Evolutionary conservation across 257 asterid genomes (phyloP), one percentile per base, ranked within the genome.

Genomic region (Phtheirospermum japonicum): DNA sequence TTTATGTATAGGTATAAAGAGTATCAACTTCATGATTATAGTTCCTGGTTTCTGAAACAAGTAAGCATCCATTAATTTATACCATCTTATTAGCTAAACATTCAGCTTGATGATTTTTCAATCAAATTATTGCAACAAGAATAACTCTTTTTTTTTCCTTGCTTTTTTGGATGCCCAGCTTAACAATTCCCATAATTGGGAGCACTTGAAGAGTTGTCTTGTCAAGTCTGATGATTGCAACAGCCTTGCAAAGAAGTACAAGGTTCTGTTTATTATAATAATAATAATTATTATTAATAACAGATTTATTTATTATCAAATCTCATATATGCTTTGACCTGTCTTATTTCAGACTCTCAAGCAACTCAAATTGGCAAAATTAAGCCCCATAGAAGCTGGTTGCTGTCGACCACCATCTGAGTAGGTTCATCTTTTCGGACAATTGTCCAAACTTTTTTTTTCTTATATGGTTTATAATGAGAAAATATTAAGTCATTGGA

Each of bases 331-430:
- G 58, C 33, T 74, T 73, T 66, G 48, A 30, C n/a, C n/a, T n/a
- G n/a, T 52, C 61, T 59, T 19, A 61, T 65, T 65, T 49, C 84
- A 91, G 97, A 86, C 79, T 61, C 77, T 75, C 36, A 80, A 76
- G 73, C 85, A 84, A 61, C 88, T 75, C 13, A 80, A 81, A 63
- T 59, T 50, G 16, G 96, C 98, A 34, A 78, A 83, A 65, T 75
- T 91, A 64, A 86, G 89, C 71, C 96, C 98, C 33, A 75, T 88
- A 33, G 97, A 91, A 81, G 92, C 97, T 59, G 95, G 96, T 55
- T 91, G 97, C 74, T 91, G 98, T 59, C 81, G 93, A 51, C 98
- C 98, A 18, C 98, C 97, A 9, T 88, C 86, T 4, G 95, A 88
- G 98, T 91, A 75, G 5, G 82, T 75, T 23, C 39, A 65, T 66